Evolutionary conservation across 1,284 basidiomycete genomes (phyloP).

Genomic region (Moniliophthora roreri): DNA sequence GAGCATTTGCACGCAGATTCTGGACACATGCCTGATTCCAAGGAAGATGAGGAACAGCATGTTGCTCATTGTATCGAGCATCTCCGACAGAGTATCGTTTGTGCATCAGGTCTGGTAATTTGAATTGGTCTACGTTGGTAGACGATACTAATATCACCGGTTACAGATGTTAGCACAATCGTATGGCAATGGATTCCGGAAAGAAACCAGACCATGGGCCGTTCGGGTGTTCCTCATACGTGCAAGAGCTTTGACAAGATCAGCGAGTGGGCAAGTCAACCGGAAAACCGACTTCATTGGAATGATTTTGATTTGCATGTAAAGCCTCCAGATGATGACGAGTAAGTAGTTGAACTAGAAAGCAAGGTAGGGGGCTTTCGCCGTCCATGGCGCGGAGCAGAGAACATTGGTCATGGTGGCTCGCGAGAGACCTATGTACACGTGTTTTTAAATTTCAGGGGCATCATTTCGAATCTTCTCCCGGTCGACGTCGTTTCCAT

Average conservation of each 20-base stretch:
- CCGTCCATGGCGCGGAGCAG: no score
- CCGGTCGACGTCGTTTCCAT: no score
- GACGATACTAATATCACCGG: neutral
- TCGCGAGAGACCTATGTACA: no score
- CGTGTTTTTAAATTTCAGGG: no score
- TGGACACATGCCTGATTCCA: neutral
- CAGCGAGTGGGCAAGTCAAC: slow-evolving; percentile 18
- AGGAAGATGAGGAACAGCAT: slow-evolving; percentile 18
- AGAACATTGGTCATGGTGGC: no score
- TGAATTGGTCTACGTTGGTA: slow-evolving; percentile 4
- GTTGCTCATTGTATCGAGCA: slow-evolving; percentile 28
- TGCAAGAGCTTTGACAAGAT: slow-evolving; percentile 19
- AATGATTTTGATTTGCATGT: neutral
- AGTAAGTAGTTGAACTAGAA: no score
- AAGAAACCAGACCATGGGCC: neutral
- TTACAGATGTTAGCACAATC: slow-evolving; percentile 1
- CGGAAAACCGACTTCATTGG: neutral
- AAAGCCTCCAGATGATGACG: neutral
- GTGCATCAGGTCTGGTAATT: slow-evolving; percentile 20
- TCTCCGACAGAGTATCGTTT: slow-evolving; percentile 30
- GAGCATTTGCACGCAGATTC: neutral
- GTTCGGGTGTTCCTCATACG: slow-evolving; percentile 12
- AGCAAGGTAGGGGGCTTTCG: no score
- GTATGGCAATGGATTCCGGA: slow-evolving; percentile 2
- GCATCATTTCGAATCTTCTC: no score